Evolutionary conservation across 2,329 filamentous ascomycete genomes (phyloP).

Genomic region (Simplicillium aogashimaense): DNA sequence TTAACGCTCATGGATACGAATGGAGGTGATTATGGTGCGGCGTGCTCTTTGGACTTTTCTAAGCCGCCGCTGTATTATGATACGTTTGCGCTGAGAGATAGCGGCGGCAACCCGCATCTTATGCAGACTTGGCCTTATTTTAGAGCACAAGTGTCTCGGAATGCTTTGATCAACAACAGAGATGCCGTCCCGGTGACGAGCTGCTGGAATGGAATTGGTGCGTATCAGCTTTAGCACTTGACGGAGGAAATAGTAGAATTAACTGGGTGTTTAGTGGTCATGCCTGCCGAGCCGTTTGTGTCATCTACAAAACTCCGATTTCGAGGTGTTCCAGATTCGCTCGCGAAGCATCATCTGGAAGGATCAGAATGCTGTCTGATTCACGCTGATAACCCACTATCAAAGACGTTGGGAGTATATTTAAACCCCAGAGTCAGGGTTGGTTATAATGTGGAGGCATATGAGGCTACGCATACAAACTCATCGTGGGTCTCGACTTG

Average conservation of each 20-base stretch:
- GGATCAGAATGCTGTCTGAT: constrained; percentile 74
- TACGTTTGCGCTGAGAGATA: constrained; percentile 51
- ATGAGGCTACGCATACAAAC: constrained; percentile 34
- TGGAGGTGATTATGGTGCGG: constrained; percentile 48
- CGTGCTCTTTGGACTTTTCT: constrained; percentile 51
- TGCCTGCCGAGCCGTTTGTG: constrained; percentile 47
- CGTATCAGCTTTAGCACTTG: constrained; percentile 1
- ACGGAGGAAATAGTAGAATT: not conserved
- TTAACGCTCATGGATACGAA: constrained; percentile 46
- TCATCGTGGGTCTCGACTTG: constrained; percentile 35
- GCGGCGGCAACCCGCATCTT: constrained; percentile 35
- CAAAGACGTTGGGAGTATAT: constrained; percentile 44
- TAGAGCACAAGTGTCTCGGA: constrained; percentile 34
- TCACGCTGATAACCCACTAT: constrained; percentile 59
- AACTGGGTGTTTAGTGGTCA: constrained; percentile 24
- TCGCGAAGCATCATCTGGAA: constrained; percentile 56
- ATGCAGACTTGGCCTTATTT: constrained; percentile 54
- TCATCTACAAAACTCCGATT: constrained; percentile 40
- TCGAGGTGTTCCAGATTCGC: constrained; percentile 51
- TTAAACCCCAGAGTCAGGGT: constrained; percentile 62
- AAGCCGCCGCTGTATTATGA: constrained; percentile 47
- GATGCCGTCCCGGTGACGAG: constrained; percentile 34
- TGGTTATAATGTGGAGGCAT: constrained; percentile 47
- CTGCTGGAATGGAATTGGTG: constrained; percentile 36
- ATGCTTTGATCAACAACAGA: constrained; percentile 38